Evolutionary conservation across 2,329 filamentous ascomycete genomes (phyloP).

Genomic region (Colletotrichum costaricense): DNA sequence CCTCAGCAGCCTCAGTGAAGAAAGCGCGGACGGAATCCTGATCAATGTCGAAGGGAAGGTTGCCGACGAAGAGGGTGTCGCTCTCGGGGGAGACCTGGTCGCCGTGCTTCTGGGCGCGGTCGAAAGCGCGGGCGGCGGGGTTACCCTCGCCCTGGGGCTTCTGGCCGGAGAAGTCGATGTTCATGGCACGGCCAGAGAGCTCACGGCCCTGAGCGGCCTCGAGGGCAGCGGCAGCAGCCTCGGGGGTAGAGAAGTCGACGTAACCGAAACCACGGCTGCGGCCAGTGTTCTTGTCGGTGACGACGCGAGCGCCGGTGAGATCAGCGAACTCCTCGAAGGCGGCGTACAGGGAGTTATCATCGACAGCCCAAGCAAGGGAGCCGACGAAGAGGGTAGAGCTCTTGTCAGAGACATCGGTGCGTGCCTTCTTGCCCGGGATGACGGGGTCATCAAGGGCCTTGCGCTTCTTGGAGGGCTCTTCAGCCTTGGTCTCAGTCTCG

Average conservation of each 20-base stretch:
- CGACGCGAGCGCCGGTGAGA: constrained; percentile 79
- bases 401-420: constrained; percentile 64
- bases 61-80: constrained; percentile 91
- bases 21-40: constrained; percentile 80
- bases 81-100: constrained; percentile 83
- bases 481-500: constrained; percentile 57
- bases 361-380: constrained; percentile 90
- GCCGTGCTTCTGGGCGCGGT: constrained; percentile 77
- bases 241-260: constrained; percentile 81
- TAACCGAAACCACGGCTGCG: constrained; percentile 95
- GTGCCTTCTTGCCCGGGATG: constrained; percentile 72
- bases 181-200: constrained; percentile 79
- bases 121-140: constrained; percentile 67
- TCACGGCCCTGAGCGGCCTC: constrained; percentile 80
- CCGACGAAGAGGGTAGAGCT: constrained; percentile 85
- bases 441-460: constrained; percentile 67
- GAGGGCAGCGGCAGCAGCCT: constrained; percentile 77
- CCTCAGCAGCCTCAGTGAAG: constrained; percentile 77
- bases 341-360: constrained; percentile 82
- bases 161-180: constrained; percentile 81
- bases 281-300: constrained; percentile 83
- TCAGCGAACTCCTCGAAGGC: constrained; percentile 86
- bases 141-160: constrained; percentile 67
- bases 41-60: constrained; percentile 85
- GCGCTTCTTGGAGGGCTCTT: constrained; percentile 72